Evolutionary conservation across 202 grass and related monocot genomes (phyloP).

Genomic region (Digitaria exilis): DNA sequence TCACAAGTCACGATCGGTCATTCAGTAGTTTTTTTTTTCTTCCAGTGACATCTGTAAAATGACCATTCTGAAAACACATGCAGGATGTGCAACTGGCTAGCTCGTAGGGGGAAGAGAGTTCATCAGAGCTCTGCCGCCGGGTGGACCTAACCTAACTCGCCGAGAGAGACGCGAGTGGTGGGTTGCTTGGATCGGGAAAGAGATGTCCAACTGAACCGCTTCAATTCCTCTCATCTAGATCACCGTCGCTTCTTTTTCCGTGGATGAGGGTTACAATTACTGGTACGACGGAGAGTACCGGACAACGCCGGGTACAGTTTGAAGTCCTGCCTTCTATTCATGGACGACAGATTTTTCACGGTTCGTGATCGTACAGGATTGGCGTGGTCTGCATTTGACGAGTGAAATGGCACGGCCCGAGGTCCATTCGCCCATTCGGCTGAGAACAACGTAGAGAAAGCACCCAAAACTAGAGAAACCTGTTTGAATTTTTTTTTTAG

Average conservation of each 20-base stretch:
- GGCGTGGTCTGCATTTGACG: neutral
- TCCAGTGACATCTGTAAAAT: neutral
- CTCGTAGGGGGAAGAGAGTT: neutral
- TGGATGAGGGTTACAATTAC: neutral
- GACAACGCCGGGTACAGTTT: neutral
- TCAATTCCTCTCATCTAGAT: constrained; percentile 18
- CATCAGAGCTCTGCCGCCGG: neutral
- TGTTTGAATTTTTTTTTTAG: too few species aligned
- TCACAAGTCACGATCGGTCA: neutral
- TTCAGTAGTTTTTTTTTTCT: neutral
- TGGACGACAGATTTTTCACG: neutral
- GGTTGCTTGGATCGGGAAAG: neutral
- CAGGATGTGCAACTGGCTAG: too few species aligned
- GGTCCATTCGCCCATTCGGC: too few species aligned
- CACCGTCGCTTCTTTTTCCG: neutral
- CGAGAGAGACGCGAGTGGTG: neutral
- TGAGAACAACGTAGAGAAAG: neutral
- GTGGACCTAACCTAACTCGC: neutral
- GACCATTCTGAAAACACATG: neutral
- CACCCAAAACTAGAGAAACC: too few species aligned
- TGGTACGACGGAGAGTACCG: neutral
- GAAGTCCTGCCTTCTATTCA: neutral
- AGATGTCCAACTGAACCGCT: constrained; percentile 19
- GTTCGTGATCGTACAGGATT: neutral
- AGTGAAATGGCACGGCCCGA: neutral